Conservation (phyloP, 108 stramenopile species). For the Nannochloropsis salina region DNA sequence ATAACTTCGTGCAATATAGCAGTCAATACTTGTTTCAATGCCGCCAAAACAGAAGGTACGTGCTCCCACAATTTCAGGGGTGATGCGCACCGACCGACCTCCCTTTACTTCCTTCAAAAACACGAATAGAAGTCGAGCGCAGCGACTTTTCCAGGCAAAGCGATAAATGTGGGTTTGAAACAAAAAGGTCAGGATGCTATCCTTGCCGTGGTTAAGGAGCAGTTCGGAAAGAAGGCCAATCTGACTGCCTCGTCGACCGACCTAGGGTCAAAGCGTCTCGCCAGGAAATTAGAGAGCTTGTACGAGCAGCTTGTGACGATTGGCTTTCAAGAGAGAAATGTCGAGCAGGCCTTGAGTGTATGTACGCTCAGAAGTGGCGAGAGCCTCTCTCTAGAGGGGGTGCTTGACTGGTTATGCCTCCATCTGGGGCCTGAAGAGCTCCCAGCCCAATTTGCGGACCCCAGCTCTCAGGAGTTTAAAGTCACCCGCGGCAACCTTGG, state of each 20-base stretch:
- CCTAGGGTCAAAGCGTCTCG: background rate
- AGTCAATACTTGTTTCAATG: too few species aligned
- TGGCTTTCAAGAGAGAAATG: conserved; percentile 9
- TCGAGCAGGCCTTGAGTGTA: conserved; percentile 5
- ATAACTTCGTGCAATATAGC: too few species aligned
- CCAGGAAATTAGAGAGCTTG: background rate
- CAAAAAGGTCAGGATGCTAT: background rate
- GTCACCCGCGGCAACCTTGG: background rate
- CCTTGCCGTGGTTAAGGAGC: background rate
- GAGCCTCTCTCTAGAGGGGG: background rate
- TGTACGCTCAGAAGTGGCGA: conserved; percentile 5
- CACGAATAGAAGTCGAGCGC: background rate
- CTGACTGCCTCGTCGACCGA: background rate
- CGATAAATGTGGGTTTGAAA: background rate
- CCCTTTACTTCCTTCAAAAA: conserved; percentile 5
- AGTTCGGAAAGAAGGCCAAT: background rate
- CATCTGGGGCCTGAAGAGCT: background rate
- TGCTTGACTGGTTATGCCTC: conserved; percentile 12
- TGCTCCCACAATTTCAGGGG: too few species aligned
- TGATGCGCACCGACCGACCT: too few species aligned
- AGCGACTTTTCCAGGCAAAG: background rate
- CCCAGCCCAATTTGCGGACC: background rate
- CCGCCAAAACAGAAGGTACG: too few species aligned
- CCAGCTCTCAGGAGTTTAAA: background rate
- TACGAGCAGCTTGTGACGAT: conserved; percentile 3